Conservation (phyloP, 2,329 filamentous ascomycete genomes). For the Aspergillus pseudotamarii region DNA sequence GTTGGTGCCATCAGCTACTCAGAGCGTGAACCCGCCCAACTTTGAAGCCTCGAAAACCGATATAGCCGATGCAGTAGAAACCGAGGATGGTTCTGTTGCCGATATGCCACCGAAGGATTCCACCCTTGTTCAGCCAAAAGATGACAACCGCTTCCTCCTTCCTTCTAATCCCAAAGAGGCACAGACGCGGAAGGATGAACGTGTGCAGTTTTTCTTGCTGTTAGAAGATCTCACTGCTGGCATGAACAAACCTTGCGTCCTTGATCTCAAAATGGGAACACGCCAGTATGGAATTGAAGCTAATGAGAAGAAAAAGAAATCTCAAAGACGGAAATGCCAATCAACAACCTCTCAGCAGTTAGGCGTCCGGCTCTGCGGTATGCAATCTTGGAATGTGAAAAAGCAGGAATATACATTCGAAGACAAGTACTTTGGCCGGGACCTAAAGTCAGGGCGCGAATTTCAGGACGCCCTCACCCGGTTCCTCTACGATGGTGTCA, state of each 20-base stretch:
- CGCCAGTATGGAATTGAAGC: slow-evolving; percentile 95
- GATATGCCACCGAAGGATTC: slow-evolving; percentile 10
- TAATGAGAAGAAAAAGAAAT: slow-evolving; percentile 85
- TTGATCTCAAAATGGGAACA: slow-evolving; percentile 98
- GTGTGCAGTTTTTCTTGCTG: slow-evolving; percentile 89
- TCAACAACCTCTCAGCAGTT: slow-evolving; percentile 88
- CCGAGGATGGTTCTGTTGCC: not conserved
- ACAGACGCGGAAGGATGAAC: slow-evolving; percentile 55
- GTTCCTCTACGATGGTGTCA: slow-evolving; percentile 88
- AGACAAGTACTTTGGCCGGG: slow-evolving; percentile 95
- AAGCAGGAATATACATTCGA: slow-evolving; percentile 88
- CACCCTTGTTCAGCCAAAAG: slow-evolving; percentile 12
- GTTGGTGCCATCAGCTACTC: slow-evolving; percentile 14
- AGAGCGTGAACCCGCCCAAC: slow-evolving; percentile 14
- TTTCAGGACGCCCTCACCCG: slow-evolving; percentile 86
- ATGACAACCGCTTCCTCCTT: slow-evolving; percentile 33
- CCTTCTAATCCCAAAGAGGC: slow-evolving; percentile 79
- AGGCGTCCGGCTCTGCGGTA: slow-evolving; percentile 89
- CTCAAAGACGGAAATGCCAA: slow-evolving; percentile 89
- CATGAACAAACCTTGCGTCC: slow-evolving; percentile 94
- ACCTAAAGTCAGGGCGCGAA: slow-evolving; percentile 81
- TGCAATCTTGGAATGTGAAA: slow-evolving; percentile 92
- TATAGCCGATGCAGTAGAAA: not conserved
- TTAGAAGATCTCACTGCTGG: slow-evolving; percentile 93
- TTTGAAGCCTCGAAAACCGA: slow-evolving; percentile 16